These are phyloP conservation scores for Conoideocrella luteorostrata DNA, from an alignment of 2,329 filamentous ascomycete genomes.

Conservation along the genomic window DNA sequence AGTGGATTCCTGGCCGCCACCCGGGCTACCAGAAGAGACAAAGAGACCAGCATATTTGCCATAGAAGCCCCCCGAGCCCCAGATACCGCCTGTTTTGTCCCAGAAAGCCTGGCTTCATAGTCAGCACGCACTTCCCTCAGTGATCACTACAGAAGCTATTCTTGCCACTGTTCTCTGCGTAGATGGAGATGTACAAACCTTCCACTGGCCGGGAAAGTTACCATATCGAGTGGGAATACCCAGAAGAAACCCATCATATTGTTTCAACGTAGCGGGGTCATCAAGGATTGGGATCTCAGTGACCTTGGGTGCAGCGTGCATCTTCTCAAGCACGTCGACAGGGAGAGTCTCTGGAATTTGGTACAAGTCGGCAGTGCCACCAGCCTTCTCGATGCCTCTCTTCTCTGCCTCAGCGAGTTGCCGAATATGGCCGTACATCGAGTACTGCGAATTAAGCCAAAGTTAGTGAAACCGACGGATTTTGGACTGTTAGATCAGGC, in stretches of 20 bases:
- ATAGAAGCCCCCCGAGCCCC: slow-evolving; percentile 67
- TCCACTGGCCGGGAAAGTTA: slow-evolving; percentile 97
- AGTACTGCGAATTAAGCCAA: slow-evolving; percentile 55
- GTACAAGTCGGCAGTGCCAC: slow-evolving; percentile 74
- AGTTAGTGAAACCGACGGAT: neutral
- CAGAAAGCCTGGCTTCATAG: slow-evolving; percentile 53
- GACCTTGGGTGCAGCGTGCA: slow-evolving; percentile 79
- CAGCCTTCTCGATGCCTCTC: slow-evolving; percentile 80
- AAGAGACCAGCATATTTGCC: slow-evolving; percentile 92
- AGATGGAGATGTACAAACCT: slow-evolving; percentile 34
- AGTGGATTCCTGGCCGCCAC: slow-evolving; percentile 92
- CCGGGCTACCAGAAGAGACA: slow-evolving; percentile 74
- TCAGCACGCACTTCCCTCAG: neutral
- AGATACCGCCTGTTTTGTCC: slow-evolving; percentile 84
- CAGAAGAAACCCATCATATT: slow-evolving; percentile 84
- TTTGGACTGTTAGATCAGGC: no score
- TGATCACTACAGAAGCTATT: no score
- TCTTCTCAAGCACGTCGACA: slow-evolving; percentile 77
- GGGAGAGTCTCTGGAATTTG: slow-evolving; percentile 87
- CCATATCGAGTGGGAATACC: slow-evolving; percentile 95
- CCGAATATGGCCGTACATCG: slow-evolving; percentile 87
- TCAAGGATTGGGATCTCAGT: slow-evolving; percentile 57
- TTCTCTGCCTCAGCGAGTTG: slow-evolving; percentile 84
- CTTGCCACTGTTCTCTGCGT: neutral
- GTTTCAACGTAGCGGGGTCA: slow-evolving; percentile 52